These are phyloP conservation scores for Thelonectria rubi DNA, from an alignment of 2,329 filamentous ascomycete species.

Conservation along the genomic window DNA sequence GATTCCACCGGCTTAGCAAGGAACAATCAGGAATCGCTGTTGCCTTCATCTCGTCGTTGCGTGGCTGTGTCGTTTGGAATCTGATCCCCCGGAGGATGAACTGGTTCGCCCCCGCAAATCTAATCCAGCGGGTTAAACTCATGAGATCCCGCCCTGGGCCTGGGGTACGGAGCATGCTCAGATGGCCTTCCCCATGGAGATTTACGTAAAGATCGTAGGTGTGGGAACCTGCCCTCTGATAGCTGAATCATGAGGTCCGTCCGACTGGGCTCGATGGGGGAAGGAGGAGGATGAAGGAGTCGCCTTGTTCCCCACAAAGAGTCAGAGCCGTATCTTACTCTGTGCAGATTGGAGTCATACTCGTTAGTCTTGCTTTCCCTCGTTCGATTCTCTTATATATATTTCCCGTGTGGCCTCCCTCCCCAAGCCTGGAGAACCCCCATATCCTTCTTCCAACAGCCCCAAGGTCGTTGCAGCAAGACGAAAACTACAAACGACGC, in stretches of 20 bases:
- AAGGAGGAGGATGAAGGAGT: neutral
- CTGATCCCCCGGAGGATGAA: neutral
- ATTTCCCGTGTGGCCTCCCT: neutral
- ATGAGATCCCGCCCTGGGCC: conserved; percentile 7
- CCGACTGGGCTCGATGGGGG: conserved; percentile 7
- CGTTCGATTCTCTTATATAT: neutral
- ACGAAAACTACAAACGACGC: neutral
- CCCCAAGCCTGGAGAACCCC: neutral
- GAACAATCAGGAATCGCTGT: neutral
- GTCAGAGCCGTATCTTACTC: neutral
- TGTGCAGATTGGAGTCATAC: neutral
- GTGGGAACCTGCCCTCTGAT: conserved; percentile 6
- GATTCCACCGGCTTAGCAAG: conserved; percentile 7
- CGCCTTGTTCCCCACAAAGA: conserved; percentile 10
- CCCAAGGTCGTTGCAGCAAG: neutral
- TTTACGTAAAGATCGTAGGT: conserved; percentile 17
- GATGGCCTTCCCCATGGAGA: conserved; percentile 9
- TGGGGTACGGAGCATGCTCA: neutral
- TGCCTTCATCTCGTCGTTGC: neutral
- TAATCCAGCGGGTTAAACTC: neutral
- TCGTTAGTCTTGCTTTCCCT: neutral
- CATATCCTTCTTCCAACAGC: neutral
- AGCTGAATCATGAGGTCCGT: conserved; percentile 8
- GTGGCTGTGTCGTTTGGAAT: neutral
- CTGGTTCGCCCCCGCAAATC: neutral